Conservation (phyloP, 441 rosid species). For the Manihot esculenta region DNA sequence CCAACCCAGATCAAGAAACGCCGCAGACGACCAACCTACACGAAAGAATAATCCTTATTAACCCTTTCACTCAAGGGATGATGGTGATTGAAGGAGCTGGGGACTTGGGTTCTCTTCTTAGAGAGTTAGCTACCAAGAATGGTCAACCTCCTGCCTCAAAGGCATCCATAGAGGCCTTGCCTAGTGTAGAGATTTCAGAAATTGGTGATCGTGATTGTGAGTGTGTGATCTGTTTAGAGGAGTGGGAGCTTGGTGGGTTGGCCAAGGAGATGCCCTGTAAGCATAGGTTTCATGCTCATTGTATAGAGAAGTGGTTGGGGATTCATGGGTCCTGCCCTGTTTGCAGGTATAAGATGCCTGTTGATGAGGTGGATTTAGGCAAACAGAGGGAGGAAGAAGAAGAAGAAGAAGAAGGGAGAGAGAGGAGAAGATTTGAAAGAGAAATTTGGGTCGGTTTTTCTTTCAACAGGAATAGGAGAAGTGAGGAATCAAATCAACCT, state of each 20-base stretch:
- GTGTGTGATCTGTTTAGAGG: conserved; percentile 75
- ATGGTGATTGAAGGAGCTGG: conserved; percentile 50
- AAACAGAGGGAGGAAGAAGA: conserved; percentile 34
- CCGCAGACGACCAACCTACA: conserved; percentile 17
- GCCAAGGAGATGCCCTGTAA: conserved; percentile 88
- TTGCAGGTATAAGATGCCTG: conserved; percentile 83
- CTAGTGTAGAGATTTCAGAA: conserved; percentile 43
- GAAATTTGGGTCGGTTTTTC: conserved; percentile 46
- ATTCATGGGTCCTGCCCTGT: conserved; percentile 80
- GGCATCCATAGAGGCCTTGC: conserved; percentile 63
- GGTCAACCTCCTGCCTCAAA: conserved; percentile 75
- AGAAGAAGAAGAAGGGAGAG: conserved; percentile 17
- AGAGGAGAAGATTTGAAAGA: conserved; percentile 34
- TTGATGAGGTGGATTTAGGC: conserved; percentile 45
- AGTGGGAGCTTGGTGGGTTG: conserved; percentile 49
- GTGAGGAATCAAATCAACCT: conserved; percentile 34
- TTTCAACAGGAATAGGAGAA: conserved; percentile 34
- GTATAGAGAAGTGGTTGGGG: conserved; percentile 80
- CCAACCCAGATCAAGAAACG: conserved; percentile 31
- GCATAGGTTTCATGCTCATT: conserved; percentile 67
- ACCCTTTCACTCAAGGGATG: conserved; percentile 55
- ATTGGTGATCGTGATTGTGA: conserved; percentile 29
- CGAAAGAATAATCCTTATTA: conserved; percentile 46
- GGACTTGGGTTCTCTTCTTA: conserved; percentile 42
- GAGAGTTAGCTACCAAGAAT: conserved; percentile 28